phyloP scores from a whole-genome alignment of 768 basidiomycete genomes.

The Tremella mesenterica region DNA sequence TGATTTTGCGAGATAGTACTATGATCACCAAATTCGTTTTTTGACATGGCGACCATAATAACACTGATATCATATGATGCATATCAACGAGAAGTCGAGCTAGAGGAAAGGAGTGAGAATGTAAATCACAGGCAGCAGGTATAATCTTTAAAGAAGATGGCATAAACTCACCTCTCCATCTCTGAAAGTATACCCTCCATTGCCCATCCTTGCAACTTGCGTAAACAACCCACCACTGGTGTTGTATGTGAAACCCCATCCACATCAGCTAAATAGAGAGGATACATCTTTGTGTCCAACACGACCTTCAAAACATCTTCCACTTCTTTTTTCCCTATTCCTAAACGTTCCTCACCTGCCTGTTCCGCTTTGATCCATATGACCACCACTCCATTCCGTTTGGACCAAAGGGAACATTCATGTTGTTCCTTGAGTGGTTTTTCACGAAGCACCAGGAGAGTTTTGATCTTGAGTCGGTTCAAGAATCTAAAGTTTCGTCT shows the following conservation, averaged over 20 bases:
- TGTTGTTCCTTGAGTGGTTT: conserved; percentile 22
- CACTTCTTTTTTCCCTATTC: conserved; percentile 32
- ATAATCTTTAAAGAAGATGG: not conserved
- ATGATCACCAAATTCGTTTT: too few relatives aligned
- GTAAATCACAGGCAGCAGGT: not conserved
- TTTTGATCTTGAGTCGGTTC: conserved; percentile 15
- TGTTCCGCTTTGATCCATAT: conserved; percentile 34
- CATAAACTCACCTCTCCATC: conserved; percentile 27
- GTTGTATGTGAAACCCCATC: conserved; percentile 41
- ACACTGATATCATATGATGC: not conserved
- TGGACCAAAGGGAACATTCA: conserved; percentile 14
- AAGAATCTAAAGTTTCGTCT: conserved; percentile 29
- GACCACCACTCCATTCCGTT: conserved; percentile 16
- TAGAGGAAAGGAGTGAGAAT: not conserved
- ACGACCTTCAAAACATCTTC: conserved; percentile 30
- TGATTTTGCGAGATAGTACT: too few relatives aligned
- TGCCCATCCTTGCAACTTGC: conserved; percentile 37
- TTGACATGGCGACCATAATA: not conserved
- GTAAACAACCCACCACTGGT: conserved; percentile 27
- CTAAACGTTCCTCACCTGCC: conserved; percentile 32
- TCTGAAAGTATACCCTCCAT: conserved; percentile 31
- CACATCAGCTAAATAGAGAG: conserved; percentile 33
- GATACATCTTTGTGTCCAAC: conserved; percentile 24
- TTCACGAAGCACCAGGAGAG: conserved; percentile 20
- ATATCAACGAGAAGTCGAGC: not conserved